Evolutionary conservation across 345 rosid genomes (phyloP).

Genomic region (Erucastrum elatum): DNA sequence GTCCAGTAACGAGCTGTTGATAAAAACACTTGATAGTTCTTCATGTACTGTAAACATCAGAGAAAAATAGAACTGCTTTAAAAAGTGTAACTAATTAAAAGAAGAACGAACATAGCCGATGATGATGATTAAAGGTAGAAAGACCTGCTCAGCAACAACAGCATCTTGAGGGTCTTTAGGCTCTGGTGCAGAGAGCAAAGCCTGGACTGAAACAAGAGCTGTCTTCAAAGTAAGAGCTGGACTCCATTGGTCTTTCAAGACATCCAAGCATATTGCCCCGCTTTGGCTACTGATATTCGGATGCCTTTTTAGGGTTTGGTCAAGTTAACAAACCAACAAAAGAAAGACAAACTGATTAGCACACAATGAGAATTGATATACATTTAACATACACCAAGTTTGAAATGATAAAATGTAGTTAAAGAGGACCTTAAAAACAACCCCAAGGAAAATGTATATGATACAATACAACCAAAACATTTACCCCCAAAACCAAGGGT

Average conservation of each 20-base stretch:
- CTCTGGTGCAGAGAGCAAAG: constrained; percentile 88
- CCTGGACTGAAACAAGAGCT: constrained; percentile 95
- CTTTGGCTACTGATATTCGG: constrained; percentile 99
- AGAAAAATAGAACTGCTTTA: neutral
- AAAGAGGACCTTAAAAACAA: neutral
- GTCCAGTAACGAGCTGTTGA: constrained; percentile 99
- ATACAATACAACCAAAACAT: neutral
- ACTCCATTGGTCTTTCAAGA: constrained; percentile 99
- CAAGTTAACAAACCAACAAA: constrained; percentile 9
- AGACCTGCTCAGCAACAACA: constrained; percentile 97
- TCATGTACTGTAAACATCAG: constrained; percentile 64
- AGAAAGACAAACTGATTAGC: neutral
- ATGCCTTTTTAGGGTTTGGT: constrained; percentile 56
- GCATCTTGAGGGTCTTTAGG: constrained; percentile 99
- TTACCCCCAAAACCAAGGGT: neutral
- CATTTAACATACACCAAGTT: neutral
- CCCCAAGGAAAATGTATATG: neutral
- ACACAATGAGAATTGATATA: neutral
- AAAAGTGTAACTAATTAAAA: neutral
- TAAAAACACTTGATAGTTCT: constrained; percentile 79
- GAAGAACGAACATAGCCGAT: neutral
- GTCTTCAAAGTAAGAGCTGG: constrained; percentile 98
- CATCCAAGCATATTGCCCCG: constrained; percentile 97
- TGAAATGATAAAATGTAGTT: neutral
- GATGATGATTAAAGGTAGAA: neutral